Conservation (phyloP, 2,329 filamentous ascomycete species). For the Botrytis byssoidea region DNA sequence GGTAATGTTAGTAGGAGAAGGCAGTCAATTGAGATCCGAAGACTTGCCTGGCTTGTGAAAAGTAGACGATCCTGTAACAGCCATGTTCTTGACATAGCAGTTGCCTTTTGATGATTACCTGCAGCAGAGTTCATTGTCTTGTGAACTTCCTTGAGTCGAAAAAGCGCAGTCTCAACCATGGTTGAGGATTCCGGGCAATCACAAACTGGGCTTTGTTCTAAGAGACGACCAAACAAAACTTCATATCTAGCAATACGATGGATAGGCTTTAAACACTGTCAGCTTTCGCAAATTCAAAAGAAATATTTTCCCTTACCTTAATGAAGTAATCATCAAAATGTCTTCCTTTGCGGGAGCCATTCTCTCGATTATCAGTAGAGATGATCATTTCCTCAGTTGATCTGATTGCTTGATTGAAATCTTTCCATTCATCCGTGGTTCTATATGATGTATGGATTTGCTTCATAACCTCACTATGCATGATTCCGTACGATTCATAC, state of each 20-base stretch:
- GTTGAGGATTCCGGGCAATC: constrained; percentile 84
- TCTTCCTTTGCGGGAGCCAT: constrained; percentile 69
- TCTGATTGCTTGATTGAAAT: constrained; percentile 83
- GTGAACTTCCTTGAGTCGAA: constrained; percentile 70
- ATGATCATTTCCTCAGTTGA: constrained; percentile 72
- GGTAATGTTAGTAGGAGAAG: not conserved
- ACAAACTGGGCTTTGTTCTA: constrained; percentile 76
- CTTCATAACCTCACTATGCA: constrained; percentile 81
- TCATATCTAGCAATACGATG: constrained; percentile 92
- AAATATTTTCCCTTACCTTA: constrained; percentile 57
- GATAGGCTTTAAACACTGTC: constrained; percentile 62
- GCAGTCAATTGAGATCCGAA: not conserved
- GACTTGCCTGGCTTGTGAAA: constrained; percentile 67
- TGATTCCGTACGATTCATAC: constrained; percentile 90
- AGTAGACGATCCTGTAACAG: constrained; percentile 76
- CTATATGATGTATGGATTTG: constrained; percentile 70
- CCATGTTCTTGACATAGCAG: constrained; percentile 77
- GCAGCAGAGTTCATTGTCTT: constrained; percentile 82
- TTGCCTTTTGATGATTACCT: constrained; percentile 68
- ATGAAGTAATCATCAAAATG: constrained; percentile 85
- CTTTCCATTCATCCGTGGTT: constrained; percentile 69
- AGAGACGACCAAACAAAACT: constrained; percentile 78
- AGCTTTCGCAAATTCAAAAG: not conserved
- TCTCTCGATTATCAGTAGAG: constrained; percentile 63
- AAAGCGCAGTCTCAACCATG: constrained; percentile 71